A percentile compares a stretch with the other conserved stretches of the same genome.
These are phyloP conservation scores for Rusavskia elegans DNA, from an alignment of 495 filamentous ascomycete species.

Conservation along the genomic window DNA sequence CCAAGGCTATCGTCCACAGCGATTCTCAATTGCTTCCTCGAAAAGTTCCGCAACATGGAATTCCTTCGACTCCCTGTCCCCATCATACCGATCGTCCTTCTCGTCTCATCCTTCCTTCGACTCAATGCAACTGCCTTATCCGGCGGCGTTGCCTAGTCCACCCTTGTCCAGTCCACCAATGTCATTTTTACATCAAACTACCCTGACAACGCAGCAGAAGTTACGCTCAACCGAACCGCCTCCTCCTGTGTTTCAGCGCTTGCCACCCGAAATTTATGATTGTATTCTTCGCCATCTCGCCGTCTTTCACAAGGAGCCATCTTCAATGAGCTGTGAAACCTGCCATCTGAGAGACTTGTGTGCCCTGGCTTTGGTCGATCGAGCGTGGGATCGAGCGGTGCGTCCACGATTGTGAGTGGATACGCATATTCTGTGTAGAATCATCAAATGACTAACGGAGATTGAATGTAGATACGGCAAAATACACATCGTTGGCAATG, in stretches of 20 bases:
- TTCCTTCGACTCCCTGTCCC: background rate
- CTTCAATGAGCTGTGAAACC: constrained; percentile 43
- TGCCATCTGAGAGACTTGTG: constrained; percentile 67
- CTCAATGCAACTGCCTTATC: background rate
- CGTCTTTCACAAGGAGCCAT: constrained; percentile 25
- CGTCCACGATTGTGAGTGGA: background rate
- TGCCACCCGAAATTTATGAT: constrained; percentile 42
- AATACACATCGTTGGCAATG: constrained; percentile 52
- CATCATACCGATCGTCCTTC: background rate
- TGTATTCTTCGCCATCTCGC: constrained; percentile 37
- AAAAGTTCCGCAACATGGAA: constrained; percentile 4
- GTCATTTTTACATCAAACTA: background rate
- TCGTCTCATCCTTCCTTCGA: constrained; percentile 3
- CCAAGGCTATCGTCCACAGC: constrained; percentile 4
- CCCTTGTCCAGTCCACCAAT: constrained; percentile 1
- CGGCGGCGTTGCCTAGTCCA: constrained; percentile 1
- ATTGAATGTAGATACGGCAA: constrained; percentile 40
- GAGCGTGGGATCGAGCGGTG: constrained; percentile 52
- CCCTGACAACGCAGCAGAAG: background rate
- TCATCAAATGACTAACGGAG: constrained; percentile 5
- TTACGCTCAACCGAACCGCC: background rate
- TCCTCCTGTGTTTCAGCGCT: constrained; percentile 26
- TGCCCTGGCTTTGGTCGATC: constrained; percentile 47
- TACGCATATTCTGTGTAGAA: background rate
- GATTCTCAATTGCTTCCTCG: constrained; percentile 5